Evolutionary conservation across 2,329 filamentous ascomycete genomes (phyloP), one percentile per base, ranked within the genome.

Genomic region (Phialophora verrucosa): DNA sequence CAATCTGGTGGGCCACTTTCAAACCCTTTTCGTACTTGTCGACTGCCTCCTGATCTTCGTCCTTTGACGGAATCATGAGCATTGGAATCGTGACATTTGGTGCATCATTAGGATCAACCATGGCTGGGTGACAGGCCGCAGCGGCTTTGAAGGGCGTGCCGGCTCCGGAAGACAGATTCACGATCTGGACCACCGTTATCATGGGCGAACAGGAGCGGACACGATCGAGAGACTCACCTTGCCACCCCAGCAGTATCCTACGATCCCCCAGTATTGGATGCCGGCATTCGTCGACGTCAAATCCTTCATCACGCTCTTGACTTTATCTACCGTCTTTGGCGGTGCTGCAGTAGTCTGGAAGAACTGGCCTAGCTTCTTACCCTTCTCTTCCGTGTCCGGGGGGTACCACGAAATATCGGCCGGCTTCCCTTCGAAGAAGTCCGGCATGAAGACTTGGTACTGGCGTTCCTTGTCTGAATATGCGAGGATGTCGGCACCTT

Each of bases 401-500:
- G 85, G 85, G 75, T 85, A 87, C 84, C 85, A 87, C 59, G 79
- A 80, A 72, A 88, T 86, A 71, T 85, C 84, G 67, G 83, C 87
- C 42, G 91, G 90, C 71, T 86, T 84, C 76, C 91, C 93, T 67
- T 91, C 85, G 82, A 97, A 96, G 84, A 91, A 94, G 80, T 97
- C 93, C 31, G 93, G 93, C 70, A 97, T 93, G 80, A 93, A 93
- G 72, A 97, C 91, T 72, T 88, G 88, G 83, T 96, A 95, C 75
- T 91, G 87, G 66, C 83, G 77, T 81, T 85, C 78, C 87, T 91
- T 90, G 84, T 89, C 83, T 38, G 83, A 80, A 71, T 80, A 78
- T 31, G 87, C 84, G 50, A 88, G 83, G 73, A 88, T 88, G 71
- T 89, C 87, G 69, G 86, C 86, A 54, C 87, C 87, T 73, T 89